These are phyloP conservation scores for Schwanniomyces yamadae DNA, from an alignment of 805 yeast species.

Conservation along the genomic window DNA sequence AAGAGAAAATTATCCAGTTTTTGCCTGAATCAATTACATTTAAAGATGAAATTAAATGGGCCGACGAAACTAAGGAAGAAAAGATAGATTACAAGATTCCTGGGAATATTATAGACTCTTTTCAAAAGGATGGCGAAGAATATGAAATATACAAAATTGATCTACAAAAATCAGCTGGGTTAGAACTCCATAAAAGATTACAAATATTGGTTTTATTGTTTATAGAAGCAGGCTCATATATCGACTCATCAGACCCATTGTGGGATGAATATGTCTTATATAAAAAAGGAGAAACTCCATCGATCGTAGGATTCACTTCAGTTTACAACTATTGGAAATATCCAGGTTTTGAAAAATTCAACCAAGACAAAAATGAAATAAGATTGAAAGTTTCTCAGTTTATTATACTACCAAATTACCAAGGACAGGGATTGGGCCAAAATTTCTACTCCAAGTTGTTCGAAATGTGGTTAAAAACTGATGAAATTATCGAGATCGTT, in stretches of 20 bases:
- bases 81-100: conserved; percentile 42
- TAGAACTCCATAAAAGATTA: conserved; percentile 61
- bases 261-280: conserved; percentile 77
- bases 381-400: conserved; percentile 88
- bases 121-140: conserved; percentile 33
- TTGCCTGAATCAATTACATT: conserved; percentile 62
- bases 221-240: conserved; percentile 92
- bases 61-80: conserved; percentile 51
- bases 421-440: conserved; percentile 70
- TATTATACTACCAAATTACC: conserved; percentile 80
- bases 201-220: conserved; percentile 79
- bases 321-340: conserved; percentile 83
- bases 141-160: conserved; percentile 55
- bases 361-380: conserved; percentile 33
- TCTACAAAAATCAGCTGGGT: conserved; percentile 39
- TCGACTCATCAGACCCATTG: conserved; percentile 68
- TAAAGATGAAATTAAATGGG: conserved; percentile 71
- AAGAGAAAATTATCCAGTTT: conserved; percentile 50
- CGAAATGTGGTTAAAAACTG: conserved; percentile 54
- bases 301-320: conserved; percentile 78
- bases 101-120: conserved; percentile 31
- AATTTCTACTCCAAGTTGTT: conserved; percentile 58
- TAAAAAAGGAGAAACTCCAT: conserved; percentile 21
- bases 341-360: conserved; percentile 53
- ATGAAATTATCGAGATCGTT: conserved; percentile 63